Evolutionary conservation across 2,329 filamentous ascomycete species (phyloP), one percentile per base, ranked within the genome.

Genomic region (Elsinoe perseae): DNA sequence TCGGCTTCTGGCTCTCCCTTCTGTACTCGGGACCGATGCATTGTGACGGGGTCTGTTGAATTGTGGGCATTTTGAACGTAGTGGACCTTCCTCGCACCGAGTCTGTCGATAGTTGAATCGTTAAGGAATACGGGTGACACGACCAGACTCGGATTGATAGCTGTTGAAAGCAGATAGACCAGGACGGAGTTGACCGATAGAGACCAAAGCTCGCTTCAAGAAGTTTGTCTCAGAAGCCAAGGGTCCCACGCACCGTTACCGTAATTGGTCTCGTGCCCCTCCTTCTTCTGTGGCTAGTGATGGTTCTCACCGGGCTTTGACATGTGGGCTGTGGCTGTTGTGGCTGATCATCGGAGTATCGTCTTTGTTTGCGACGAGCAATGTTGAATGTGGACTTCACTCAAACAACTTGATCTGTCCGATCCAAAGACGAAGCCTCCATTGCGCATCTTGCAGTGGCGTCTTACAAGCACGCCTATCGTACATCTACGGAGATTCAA

Each of bases 1-100:
- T 86, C 38, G 89, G 59, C 69, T 92, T 95, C 70, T 92, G 82
- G 62, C 80, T 83, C 60, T 85, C 80, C 23, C 85, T 77, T 57
- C 83, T 82, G 72, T 95, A 95, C 61, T 85, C 79, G 46, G 89
- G 90, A 1, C 91, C 91, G 59, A 95, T 82, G 61, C 80, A 83
- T 70, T 89, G 68, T 59, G 73, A 76, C 32, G 75, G 75, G 4
- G 57, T 56, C 25, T 42, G 53, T 36, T 56, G 53, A 30, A 52
- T 16, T 8, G 48, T 52, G 14, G 48, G 48, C 48, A 52, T 52
- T 8, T 38, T 38, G 48, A 23, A 16, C n/a, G 16, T 5, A 16
- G 9, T 10, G 25, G 8, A 12, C 23, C 10, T 10, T 32, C 16
- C 48, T 52, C 25, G 20, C 28, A 52, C 28, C 48, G 30, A 52